Evolutionary conservation across 1,284 basidiomycete species (phyloP), one percentile per base, ranked within the genome.

Genomic region (Kwoniella shivajii): DNA sequence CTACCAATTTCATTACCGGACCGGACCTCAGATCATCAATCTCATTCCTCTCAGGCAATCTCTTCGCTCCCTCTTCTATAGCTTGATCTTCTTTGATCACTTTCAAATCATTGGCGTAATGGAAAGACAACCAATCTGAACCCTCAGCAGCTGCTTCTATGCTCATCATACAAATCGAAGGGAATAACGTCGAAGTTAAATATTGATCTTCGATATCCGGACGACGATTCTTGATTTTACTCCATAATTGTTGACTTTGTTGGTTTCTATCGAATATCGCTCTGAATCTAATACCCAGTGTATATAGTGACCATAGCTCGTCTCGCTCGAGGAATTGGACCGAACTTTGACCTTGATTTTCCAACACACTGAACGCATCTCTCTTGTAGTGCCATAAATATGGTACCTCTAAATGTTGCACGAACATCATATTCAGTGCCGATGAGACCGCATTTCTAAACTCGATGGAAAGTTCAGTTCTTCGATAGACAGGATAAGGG

Each of bases 331-430:
- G 82, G 34, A 95, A 84, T 62, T 90, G 86, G 0, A 74, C 67
- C 0, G 65, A 64, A 20, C 51, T 64, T 44, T 63, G 64, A 10
- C 74, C 74, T 38, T 71, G 65, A 51, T 71, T 66, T 54, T 76
- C 74, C 20, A 76, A 56, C 1, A 72, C 56, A 49, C 69, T 68
- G 48, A 76, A 72, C 0, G 61, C 64, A 45, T 99, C 96, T 47
- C 90, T 85, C 69, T 92, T 90, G 80, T 98, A 92, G 27, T 87
- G 86, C 87, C 89, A 97, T 62, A 99, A 87, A 76, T 93, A 96
- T 0, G 96, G 92, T 7, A 96, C 92, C 73, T 99, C 96, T 64
- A 90, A 76, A 62, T 90, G 85, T 50, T 93, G 86, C 50, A 92
- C 81, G 75, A 98, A 93, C 61, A 99, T 83, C 74, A 87, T 90